phyloP scores from a whole-genome alignment of 176 grass and related monocot species.

The Aegilops tauschii region DNA sequence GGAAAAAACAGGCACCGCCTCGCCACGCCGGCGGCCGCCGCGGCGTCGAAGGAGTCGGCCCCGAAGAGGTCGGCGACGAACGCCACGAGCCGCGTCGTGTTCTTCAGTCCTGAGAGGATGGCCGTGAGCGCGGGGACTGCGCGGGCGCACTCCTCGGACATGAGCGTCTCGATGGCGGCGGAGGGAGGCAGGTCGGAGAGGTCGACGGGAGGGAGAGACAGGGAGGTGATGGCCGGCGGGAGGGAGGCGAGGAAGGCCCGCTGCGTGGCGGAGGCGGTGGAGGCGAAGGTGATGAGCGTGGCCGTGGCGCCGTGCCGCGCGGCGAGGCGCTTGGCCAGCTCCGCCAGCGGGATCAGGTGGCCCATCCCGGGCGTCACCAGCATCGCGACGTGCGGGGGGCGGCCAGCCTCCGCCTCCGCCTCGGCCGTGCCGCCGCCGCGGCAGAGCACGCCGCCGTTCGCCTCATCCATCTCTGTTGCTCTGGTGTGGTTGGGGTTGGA shows the following conservation, averaged over 20 bases:
- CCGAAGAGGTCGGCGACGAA: constrained; percentile 69
- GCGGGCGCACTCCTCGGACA: too few species aligned
- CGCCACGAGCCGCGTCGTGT: constrained; percentile 10
- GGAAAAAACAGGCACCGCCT: constrained; percentile 56
- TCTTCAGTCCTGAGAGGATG: background rate
- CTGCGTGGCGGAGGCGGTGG: constrained; percentile 25
- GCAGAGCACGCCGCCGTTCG: background rate
- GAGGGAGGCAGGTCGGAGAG: too few species aligned
- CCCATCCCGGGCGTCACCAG: too few species aligned
- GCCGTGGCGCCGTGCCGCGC: constrained; percentile 30
- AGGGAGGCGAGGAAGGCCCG: constrained; percentile 28
- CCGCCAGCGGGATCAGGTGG: constrained; percentile 49
- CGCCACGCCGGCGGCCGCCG: constrained; percentile 22
- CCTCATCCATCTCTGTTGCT: background rate
- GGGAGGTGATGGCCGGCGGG: too few species aligned
- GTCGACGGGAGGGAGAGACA: too few species aligned
- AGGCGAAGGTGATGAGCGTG: constrained; percentile 54
- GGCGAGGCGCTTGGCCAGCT: constrained; percentile 51
- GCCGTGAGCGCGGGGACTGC: too few species aligned
- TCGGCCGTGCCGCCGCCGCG: too few species aligned
- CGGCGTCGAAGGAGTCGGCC: constrained; percentile 43
- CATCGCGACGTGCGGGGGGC: background rate
- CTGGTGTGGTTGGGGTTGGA: background rate
- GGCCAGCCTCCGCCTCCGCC: background rate
- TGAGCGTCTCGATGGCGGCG: too few species aligned